Conservation (phyloP, 73 alveolate genomes). For the Tetrahymena malaccensis region DNA sequence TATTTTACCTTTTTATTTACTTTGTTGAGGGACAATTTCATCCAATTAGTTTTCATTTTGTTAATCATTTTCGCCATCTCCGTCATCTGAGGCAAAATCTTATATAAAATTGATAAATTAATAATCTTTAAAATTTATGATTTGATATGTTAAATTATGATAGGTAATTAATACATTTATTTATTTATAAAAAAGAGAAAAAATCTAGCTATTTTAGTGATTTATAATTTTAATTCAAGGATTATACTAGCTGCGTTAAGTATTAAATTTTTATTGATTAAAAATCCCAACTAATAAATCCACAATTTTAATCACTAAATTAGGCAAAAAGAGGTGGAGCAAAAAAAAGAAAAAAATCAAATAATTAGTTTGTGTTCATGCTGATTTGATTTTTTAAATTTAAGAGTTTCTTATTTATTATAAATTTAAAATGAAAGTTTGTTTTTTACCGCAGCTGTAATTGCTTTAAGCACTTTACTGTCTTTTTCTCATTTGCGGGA, state of each 20-base stretch:
- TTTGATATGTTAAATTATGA: too few species aligned
- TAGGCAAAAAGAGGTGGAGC: neutral
- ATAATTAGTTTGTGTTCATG: neutral
- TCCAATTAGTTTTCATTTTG: neutral
- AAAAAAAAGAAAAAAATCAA: neutral
- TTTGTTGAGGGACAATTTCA: neutral
- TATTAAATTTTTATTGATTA: too few species aligned
- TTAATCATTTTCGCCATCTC: neutral
- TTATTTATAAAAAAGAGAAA: too few species aligned
- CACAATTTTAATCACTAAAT: neutral
- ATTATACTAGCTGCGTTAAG: neutral
- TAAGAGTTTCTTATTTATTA: too few species aligned
- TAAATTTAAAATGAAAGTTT: neutral
- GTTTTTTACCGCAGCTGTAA: neutral
- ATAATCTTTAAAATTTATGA: neutral
- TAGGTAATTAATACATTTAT: too few species aligned
- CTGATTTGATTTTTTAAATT: neutral
- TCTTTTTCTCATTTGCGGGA: neutral
- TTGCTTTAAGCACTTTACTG: neutral
- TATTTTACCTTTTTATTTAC: neutral
- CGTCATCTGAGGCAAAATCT: neutral
- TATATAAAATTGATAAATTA: neutral
- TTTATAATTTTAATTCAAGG: neutral
- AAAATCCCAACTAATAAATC: neutral
- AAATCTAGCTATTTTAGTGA: neutral